Evolutionary conservation across 768 basidiomycete species (phyloP).

Genomic region (Heimioporus sp.): DNA sequence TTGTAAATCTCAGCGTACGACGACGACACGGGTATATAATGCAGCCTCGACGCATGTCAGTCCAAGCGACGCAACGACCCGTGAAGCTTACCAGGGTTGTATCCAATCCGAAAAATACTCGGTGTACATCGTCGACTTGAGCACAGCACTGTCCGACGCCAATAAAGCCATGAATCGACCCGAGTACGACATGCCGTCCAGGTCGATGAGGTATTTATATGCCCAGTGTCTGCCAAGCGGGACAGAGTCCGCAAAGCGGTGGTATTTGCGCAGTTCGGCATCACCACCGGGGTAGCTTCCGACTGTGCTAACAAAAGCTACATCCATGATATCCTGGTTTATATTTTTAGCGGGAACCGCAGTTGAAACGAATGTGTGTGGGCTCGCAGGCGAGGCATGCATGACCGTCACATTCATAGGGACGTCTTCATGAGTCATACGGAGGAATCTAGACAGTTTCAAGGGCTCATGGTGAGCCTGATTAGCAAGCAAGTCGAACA

Average conservation of each 20-base stretch:
- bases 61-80: not conserved
- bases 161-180: constrained; percentile 84
- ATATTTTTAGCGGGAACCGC: constrained; percentile 56
- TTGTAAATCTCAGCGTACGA: constrained; percentile 93
- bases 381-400: constrained; percentile 65
- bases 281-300: constrained; percentile 79
- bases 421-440: constrained; percentile 62
- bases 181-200: constrained; percentile 96
- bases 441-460: constrained; percentile 52
- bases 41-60: constrained; percentile 57
- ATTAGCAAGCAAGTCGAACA: not conserved
- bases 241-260: constrained; percentile 73
- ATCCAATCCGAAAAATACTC: constrained; percentile 93
- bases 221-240: constrained; percentile 87
- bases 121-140: constrained; percentile 89
- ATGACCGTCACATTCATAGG: constrained; percentile 58
- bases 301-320: constrained; percentile 78
- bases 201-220: constrained; percentile 89
- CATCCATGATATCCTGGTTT: constrained; percentile 83
- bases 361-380: constrained; percentile 57
- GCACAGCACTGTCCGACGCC: constrained; percentile 83
- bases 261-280: constrained; percentile 55
- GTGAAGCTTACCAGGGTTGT: constrained; percentile 69
- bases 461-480: not conserved
- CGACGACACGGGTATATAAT: constrained; percentile 89